Base-by-base conservation (phyloP, 345 rosid genomes). In the Angophora floribunda region DNA sequence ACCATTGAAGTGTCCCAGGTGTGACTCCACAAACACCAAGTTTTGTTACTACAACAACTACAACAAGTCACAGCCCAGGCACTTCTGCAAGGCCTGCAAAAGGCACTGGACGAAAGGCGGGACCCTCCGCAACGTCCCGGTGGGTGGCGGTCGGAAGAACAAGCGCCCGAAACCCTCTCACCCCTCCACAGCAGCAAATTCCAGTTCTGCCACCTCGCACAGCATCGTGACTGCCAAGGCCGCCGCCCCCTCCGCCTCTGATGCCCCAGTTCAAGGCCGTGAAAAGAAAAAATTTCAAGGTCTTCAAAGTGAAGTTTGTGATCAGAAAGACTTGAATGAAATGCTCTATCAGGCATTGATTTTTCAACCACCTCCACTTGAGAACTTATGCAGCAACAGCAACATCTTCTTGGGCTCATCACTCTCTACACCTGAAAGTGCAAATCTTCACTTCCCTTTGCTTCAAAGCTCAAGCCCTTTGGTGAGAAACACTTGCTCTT, bases 31-130 rank as follows among this genome's bases (percentile, higher is more conserved):
- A 6, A 95, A 97, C 92, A 97, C 99, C 21, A 97, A 97, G 94
- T 97, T 97, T 67, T 97, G 99, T 87, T 97, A 97, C 90, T 97
- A 93, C 92, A 96, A 97, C 92, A 97, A 97, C 91, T 96, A 97
- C 86, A 97, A 95, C 92, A 96, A 92, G 85, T 93, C 98, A 86
- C 99, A 97, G 91, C 99, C 99, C 52, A 92, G 99, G 87, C 94
- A 97, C 91, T 94, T 95, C 59, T 97, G 99, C 94, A 97, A 95
- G 94, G n/a, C 94, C 89, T 96, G 99, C 91, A 94, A 95, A 93
- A 93, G 99, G 89, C 97, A 97, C 91, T 97, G 99, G 99, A 97
- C 98, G 10, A 92, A 95, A 94, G 99, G 99, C 87, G 99, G 99
- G 45, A 94, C 96, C 86, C 94, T 96, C 57, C 91, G 98, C 41